Base-by-base conservation (phyloP, 192 early-diverging fungal genomes). In the Coemansia sp. region DNA sequence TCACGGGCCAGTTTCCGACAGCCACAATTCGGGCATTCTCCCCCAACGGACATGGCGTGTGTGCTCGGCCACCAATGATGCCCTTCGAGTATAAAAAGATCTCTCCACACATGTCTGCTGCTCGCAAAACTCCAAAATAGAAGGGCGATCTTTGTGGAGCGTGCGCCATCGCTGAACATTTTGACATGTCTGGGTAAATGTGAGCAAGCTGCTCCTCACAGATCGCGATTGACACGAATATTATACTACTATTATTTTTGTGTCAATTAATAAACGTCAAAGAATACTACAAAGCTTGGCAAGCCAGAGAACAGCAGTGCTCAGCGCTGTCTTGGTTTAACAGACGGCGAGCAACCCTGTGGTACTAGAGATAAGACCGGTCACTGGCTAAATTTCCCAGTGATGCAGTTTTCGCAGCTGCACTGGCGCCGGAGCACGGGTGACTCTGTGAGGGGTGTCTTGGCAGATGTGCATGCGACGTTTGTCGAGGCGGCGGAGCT, bases 11-110 rank as follows among this genome's bases (percentile, higher is more conserved):
- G 44, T 88, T 87, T 64, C 70, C 72, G 9, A 31, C 59, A 14
- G 89, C 88, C 15, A 77, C 68, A 32, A 73, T 89, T 36, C 72
- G 72, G n/a, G 80, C 86, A 4, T 81, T 76, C 69, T 75, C 86
- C 34, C 86, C 89, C 8, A 75, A 74, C 57, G 87, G 84, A 10
- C 64, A 69, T 31, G 85, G 85, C 5, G 85, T 82, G 23, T 74
- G 63, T 39, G 42, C 85, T 14, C 75, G 90, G 23, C 78, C 87
- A 21, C 79, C 90, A n/a, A 76, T 91, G 38, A 71, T 91, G 69
- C 90, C 90, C 6, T 89, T 84, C 57, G 89, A 90, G 79, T 91
- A 82, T 64, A 75, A 80, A 39, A 63, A 58, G 42, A 62, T 74
- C 31, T 65, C 80, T 12, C 65, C 72, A 1, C 80, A 76, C 66